Conservation (phyloP, 352 stramenopile species). For the Globisporangium megalacanthum region DNA sequence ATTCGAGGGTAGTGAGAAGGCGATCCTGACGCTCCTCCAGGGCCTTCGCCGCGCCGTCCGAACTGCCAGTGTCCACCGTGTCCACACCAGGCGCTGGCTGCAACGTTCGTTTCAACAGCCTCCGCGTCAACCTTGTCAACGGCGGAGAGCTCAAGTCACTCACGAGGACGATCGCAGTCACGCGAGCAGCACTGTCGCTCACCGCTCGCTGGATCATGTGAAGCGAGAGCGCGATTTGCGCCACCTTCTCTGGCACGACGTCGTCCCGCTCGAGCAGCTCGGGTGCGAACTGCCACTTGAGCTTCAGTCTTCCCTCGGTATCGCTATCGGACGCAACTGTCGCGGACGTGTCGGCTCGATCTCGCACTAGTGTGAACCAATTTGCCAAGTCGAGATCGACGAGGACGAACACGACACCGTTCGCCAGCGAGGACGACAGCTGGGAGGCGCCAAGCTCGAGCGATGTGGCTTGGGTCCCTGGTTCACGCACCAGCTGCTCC, state of each 20-base stretch:
- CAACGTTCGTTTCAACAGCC: constrained; percentile 20
- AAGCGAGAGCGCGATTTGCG: constrained; percentile 20
- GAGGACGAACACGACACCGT: constrained; percentile 41
- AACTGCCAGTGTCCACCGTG: constrained; percentile 6
- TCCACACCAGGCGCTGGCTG: not conserved
- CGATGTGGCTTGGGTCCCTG: not conserved
- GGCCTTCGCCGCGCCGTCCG: constrained; percentile 5
- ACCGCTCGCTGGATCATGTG: constrained; percentile 17
- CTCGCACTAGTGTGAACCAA: constrained; percentile 50
- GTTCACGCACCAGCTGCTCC: constrained; percentile 12
- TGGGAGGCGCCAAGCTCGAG: not conserved
- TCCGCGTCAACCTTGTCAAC: constrained; percentile 38
- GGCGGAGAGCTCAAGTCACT: constrained; percentile 47
- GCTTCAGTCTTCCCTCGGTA: not conserved
- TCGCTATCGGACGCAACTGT: not conserved
- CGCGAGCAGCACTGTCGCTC: not conserved
- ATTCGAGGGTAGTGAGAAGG: constrained; percentile 16
- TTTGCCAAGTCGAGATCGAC: constrained; percentile 64
- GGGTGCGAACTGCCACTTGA: constrained; percentile 38
- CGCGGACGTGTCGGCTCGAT: not conserved
- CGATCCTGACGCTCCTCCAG: constrained; percentile 2
- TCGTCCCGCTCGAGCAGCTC: constrained; percentile 38
- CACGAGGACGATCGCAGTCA: constrained; percentile 33
- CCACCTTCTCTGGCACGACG: constrained; percentile 37
- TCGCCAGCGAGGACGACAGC: constrained; percentile 1